Base-by-base conservation (phyloP, 495 filamentous ascomycete species). In the Penicillium longicatenatum region DNA sequence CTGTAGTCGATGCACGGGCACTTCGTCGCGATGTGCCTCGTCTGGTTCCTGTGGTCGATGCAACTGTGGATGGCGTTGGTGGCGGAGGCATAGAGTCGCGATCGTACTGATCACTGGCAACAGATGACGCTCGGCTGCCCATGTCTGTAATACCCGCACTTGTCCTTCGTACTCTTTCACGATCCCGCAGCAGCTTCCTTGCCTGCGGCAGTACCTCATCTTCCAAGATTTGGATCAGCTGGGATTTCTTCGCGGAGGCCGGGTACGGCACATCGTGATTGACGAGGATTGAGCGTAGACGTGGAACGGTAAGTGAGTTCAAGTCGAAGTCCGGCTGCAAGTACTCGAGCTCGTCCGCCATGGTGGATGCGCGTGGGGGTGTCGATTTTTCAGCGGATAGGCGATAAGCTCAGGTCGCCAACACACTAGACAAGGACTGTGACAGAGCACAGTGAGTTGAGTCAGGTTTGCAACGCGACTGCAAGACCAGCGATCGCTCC, bases 231-330 rank as follows among this genome's bases (percentile, higher is more conserved):
- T 88, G 84, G 53, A 98, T 75, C 41, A 98, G 86, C 60, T 96
- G 86, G 1, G 84, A 72, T 75, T 98, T 98, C 73, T 97, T 98
- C 33, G 89, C 86, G 49, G 92, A 84, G 8, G 91, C 84, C 1
- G 92, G 87, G 72, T 97, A 98, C 12, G 85, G 64, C 56, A 97
- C 78, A 68, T 91, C 87, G 74, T 98, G 88, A 53, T 84, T 87
- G 60, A 98, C 86, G 30, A 98, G 86, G 58, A 97, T 93, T 20
- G 88, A 89, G 45, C 94, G 89, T 54, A 98, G 82, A 35, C 86
- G 86, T 41, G 93, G 90, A 26, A 97, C 84, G 6, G 91, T 98
- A 53, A 97, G 81, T 51, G 84, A 85, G 58, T 78, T 76, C 24
- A 95, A 88, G 66, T 98, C 92, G 71, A 96, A 97, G 60, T 82